These are phyloP conservation scores for Neurospora africana DNA, from an alignment of 495 filamentous ascomycete genomes.

Conservation along the genomic window DNA sequence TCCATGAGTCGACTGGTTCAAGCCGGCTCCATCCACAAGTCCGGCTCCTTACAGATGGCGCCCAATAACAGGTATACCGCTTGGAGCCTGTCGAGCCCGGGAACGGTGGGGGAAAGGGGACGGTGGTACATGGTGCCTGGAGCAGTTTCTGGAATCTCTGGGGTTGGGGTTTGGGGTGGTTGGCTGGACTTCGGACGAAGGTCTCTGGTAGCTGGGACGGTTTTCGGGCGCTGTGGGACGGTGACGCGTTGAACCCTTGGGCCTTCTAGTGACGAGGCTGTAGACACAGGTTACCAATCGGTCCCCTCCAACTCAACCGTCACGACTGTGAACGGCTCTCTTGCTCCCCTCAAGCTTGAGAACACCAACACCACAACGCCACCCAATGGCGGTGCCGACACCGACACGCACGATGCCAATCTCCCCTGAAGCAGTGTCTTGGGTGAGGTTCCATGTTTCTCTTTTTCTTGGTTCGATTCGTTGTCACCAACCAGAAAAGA, in stretches of 20 bases:
- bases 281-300: background rate
- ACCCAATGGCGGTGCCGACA: background rate
- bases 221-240: background rate
- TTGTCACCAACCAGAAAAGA: no score
- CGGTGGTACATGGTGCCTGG: background rate
- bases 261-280: background rate
- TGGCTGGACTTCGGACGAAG: background rate
- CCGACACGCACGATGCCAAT: background rate
- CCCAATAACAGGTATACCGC: no score
- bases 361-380: background rate
- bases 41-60: no score
- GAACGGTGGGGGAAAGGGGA: background rate
- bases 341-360: background rate
- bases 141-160: background rate
- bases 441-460: background rate
- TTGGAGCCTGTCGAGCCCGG: background rate
- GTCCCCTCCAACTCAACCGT: background rate
- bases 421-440: background rate
- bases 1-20: no score
- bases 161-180: background rate
- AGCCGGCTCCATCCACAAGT: no score
- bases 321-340: background rate
- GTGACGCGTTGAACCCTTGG: background rate
- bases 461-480: no score
- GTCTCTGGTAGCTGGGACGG: background rate